Conservation (phyloP, 441 rosid genomes). For the Aquilaria agallochum region DNA sequence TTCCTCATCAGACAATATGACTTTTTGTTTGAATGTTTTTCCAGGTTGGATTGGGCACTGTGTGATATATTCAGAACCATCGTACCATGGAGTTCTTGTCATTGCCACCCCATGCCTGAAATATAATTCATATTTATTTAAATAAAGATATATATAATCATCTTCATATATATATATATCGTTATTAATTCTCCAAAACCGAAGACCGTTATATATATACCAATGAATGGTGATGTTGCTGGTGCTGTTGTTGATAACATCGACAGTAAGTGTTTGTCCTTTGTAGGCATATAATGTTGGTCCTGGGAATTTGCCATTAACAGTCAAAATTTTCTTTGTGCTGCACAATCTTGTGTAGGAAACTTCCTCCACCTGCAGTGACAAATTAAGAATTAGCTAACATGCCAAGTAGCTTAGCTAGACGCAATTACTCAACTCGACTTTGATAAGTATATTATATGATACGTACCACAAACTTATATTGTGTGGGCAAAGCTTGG, state of each 20-base stretch:
- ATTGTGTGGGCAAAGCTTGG: no score
- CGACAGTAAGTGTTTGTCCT: conserved; percentile 44
- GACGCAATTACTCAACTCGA: no score
- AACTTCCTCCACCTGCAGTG: conserved; percentile 34
- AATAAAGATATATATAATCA: no score
- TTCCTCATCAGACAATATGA: conserved; percentile 44
- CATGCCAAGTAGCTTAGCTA: no score
- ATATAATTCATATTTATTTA: background rate
- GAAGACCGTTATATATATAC: conserved; percentile 15
- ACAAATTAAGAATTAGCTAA: background rate
- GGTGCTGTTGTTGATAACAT: conserved; percentile 37
- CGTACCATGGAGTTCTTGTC: conserved; percentile 62
- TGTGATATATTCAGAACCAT: conserved; percentile 59
- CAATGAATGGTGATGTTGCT: conserved; percentile 57
- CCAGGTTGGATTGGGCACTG: conserved; percentile 61
- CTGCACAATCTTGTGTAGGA: conserved; percentile 44
- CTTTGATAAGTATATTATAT: no score
- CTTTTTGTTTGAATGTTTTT: conserved; percentile 30
- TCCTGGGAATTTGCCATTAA: conserved; percentile 57
- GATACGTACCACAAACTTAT: no score
- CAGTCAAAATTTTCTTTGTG: conserved; percentile 47
- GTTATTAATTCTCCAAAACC: no score
- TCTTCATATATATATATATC: no score
- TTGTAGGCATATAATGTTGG: conserved; percentile 35
- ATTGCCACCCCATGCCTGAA: conserved; percentile 65